Evolutionary conservation across 2,329 filamentous ascomycete species (phyloP).

Genomic region (Cladosporium sp.): DNA sequence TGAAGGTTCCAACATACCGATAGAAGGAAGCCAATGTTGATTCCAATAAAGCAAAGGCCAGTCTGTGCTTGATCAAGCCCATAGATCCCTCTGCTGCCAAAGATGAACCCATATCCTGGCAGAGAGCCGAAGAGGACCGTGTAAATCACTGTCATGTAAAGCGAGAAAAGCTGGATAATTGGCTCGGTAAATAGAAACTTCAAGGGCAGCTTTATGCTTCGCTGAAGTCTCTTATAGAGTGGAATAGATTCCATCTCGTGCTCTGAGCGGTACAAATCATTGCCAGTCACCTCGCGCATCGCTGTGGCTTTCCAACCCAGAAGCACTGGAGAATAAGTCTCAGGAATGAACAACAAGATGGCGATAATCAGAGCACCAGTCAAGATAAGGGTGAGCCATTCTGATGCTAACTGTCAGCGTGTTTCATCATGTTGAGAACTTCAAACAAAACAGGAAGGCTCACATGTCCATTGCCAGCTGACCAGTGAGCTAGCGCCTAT

Average conservation of each 20-base stretch:
- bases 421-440: too few relatives aligned
- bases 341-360: slow-evolving; percentile 41
- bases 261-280: slow-evolving; percentile 15
- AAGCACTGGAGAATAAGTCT: slow-evolving; percentile 44
- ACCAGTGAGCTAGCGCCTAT: neutral
- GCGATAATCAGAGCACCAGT: slow-evolving; percentile 21
- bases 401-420: slow-evolving; percentile 11
- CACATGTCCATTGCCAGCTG: slow-evolving; percentile 6
- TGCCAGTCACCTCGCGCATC: slow-evolving; percentile 25
- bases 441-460: too few relatives aligned
- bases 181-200: slow-evolving; percentile 32
- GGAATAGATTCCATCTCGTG: slow-evolving; percentile 8
- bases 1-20: neutral
- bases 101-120: slow-evolving; percentile 49
- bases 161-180: slow-evolving; percentile 43
- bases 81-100: slow-evolving; percentile 36
- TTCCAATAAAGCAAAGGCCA: slow-evolving; percentile 37
- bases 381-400: slow-evolving; percentile 36
- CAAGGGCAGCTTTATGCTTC: neutral
- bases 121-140: slow-evolving; percentile 54
- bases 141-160: slow-evolving; percentile 51
- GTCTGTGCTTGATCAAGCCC: slow-evolving; percentile 15
- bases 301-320: slow-evolving; percentile 30
- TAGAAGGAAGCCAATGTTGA: slow-evolving; percentile 14
- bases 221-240: slow-evolving; percentile 6